Base-by-base conservation (phyloP, 2,329 filamentous ascomycete species). In the Arthrobotrys sphaeroides region DNA sequence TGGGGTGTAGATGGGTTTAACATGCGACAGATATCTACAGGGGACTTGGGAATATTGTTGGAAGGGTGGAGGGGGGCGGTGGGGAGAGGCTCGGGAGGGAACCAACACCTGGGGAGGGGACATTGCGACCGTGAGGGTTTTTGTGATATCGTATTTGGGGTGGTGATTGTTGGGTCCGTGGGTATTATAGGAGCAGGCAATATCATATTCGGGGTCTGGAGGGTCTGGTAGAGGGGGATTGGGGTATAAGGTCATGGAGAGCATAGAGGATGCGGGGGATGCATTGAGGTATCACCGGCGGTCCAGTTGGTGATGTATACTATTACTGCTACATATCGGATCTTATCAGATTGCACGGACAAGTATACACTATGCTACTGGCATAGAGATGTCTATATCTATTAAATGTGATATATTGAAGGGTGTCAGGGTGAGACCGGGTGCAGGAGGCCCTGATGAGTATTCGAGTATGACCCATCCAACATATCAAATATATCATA, bases 281-380 rank as follows among this genome's bases (percentile, higher is more conserved):
- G 51, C 28, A 55, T 55, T n/a, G n/a, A n/a, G n/a, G n/a, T n/a
- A n/a, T n/a, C n/a, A n/a, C 51, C 51, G 31, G 51, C 31, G 12
- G 12, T 33, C 7, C 7, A 12, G 31, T 9, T 33, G 7, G 31
- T 33, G 31, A 7, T 33, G 20, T n/a, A 22, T 55, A 33, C n/a
- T n/a, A 20, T 3, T n/a, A 20, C 33, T 55, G 31, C 13, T 38
- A n/a, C 22, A 40, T 18, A 43, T 22, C 5, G 16, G 40, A 43
- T 22, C 40, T 43, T 43, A 43, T 22, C 40, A 43, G 40, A 43
- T 43, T 22, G 13, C 18, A 40, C 36, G 5, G 12, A 5, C 28
- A 33, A 5, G 10, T 33, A 10, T 10, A 33, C 5, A 33, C 28
- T 5, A 33, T 10, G 10, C 10, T 33, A 5, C 28, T 33, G 5